Conservation (phyloP, 768 basidiomycete species). For the Agaricus sinodeliciosus region DNA sequence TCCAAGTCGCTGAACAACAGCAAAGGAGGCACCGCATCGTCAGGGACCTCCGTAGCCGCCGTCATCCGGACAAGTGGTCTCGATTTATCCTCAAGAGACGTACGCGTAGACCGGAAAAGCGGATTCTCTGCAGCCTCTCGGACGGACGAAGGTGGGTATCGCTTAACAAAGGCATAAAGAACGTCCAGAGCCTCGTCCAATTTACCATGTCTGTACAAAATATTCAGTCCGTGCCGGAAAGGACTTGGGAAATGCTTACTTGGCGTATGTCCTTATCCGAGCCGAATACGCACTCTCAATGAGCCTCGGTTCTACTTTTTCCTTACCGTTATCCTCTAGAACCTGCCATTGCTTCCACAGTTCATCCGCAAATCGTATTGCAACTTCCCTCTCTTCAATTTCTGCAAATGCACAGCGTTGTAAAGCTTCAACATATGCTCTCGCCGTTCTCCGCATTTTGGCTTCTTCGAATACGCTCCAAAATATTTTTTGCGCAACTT, state of each 20-base stretch:
- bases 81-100: slow-evolving; percentile 36
- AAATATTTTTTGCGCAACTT: slow-evolving; percentile 43
- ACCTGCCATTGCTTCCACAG: slow-evolving; percentile 62
- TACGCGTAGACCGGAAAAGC: slow-evolving; percentile 51
- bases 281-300: slow-evolving; percentile 66
- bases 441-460: slow-evolving; percentile 39
- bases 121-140: slow-evolving; percentile 35
- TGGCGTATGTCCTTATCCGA: slow-evolving; percentile 56
- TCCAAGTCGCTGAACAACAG: slow-evolving; percentile 75
- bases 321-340: slow-evolving; percentile 34
- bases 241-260: slow-evolving; percentile 37
- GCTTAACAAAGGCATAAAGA: slow-evolving; percentile 53
- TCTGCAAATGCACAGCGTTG: slow-evolving; percentile 50
- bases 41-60: slow-evolving; percentile 50
- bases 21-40: slow-evolving; percentile 77
- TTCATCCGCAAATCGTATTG: slow-evolving; percentile 46
- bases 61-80: slow-evolving; percentile 71
- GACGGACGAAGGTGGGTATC: slow-evolving; percentile 57
- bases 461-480: slow-evolving; percentile 38
- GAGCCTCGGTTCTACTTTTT: slow-evolving; percentile 33
- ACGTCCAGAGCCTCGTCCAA: slow-evolving; percentile 47
- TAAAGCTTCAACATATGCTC: slow-evolving; percentile 58
- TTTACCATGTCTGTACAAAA: slow-evolving; percentile 35
- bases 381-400: slow-evolving; percentile 41
- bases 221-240: slow-evolving; percentile 6